Base-by-base conservation (phyloP, 176 grass and related monocot species). In the Chloris gayana region DNA sequence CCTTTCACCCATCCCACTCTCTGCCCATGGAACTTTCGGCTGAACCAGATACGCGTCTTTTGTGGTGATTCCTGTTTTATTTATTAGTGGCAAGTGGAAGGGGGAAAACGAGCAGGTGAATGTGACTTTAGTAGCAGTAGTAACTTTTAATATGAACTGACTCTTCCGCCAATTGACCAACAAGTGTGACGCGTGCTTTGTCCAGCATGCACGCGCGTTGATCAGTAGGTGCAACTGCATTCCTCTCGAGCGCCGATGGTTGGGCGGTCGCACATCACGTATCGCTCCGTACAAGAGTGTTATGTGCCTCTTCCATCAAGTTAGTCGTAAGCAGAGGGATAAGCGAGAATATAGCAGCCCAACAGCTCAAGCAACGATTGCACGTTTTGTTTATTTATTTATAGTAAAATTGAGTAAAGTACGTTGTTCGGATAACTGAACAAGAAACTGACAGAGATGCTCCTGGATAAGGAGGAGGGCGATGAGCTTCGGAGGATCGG, bases 231-330 rank as follows among this genome's bases (percentile, higher is more conserved):
- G 30, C 51, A 80, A 14, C 76, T 38, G 68, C 39, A 75, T 27
- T 34, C 71, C 42, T 64, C 34, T 37, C n/a, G 76, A 69, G 64
- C 44, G 63, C 37, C n/a, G 17, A 30, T 62, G 38, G 70, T 29
- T 74, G 62, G 11, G n/a, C 10, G 17, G 81, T 69, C 75, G 41
- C 7, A 12, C 25, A 45, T 49, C 77, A 50, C 29, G 14, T 2
- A 57, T 17, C 0, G 7, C 3, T 75, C 70, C 77, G 60, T 27
- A 57, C 22, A 58, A 32, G 18, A 33, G 32, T 38, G 37, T 68
- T 31, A 38, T 66, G 51, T 31, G 71, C 44, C 60, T 51, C 80
- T 74, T 65, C 70, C 32, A 30, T 35, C 59, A 83, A 39, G 17
- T 42, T 54, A n/a, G 14, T 19, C 4, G 15, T 19, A 5, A n/a